Evolutionary conservation across 106 monocot species (phyloP), one percentile per base, ranked within the genome.

Genomic region (Dendrobium huoshanense): DNA sequence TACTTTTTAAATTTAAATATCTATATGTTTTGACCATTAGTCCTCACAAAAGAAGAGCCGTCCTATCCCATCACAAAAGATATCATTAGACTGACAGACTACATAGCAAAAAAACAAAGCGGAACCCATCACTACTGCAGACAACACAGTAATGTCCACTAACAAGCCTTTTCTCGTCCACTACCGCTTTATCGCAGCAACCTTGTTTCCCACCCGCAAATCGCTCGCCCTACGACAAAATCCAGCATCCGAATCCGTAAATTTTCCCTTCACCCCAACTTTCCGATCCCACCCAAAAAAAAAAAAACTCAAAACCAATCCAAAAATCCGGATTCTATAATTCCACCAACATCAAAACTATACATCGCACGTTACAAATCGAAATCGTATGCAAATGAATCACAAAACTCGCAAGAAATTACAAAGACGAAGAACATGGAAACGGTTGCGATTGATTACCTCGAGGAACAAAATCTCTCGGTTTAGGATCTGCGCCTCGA

Each of bases 381-480:
- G 29, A 74, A 74, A 74, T 74, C 43, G 44, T 33, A 33, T 3
- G 15, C 10, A 31, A 15, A 70, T 37, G 11, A 70, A 70, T 70
- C 33, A 16, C 4, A 43, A 74, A 74, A 74, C 20, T 0, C 17
- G n/a, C 19, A 61, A 70, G 33, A 70, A 15, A 37, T 37, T 31
- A 41, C 41, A 24, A 3, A 41, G 18, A 16, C 40, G 40, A 24
- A 73, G 18, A 19, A 15, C 43, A 74, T 8, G 42, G 43, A 43
- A 37, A 44, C 6, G 74, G 20, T 44, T 74, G 74, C 43, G 43
- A 43, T 74, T 44, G 43, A 74, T 67, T 54, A 88, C 88, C 88
- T 85, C 72, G 29, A 88, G 85, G 77, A 85, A 79, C 20, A 77
- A 77, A 58, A 88, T 85, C 82, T 88, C 85, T 13, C 88, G 79